Evolutionary conservation across 148 eudicot species (phyloP).

Genomic region (Silene uniflora): DNA sequence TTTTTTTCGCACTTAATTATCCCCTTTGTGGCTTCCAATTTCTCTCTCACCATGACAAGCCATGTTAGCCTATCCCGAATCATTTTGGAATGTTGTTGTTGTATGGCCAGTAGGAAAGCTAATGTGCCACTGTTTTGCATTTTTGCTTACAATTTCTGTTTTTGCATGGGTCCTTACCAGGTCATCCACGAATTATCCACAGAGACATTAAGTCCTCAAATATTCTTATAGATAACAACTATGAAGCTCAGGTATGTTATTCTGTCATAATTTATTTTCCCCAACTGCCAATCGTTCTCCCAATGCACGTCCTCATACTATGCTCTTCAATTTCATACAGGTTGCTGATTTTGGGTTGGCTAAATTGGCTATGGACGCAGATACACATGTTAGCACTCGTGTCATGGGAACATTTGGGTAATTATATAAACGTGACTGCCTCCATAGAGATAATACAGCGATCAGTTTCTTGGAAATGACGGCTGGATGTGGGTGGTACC

Average conservation of each 20-base stretch:
- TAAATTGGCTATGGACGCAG: slow-evolving; percentile 58
- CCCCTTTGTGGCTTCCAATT: too few species aligned
- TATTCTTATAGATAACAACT: slow-evolving; percentile 62
- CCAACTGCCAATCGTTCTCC: background rate
- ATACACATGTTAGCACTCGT: slow-evolving; percentile 85
- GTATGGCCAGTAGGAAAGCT: background rate
- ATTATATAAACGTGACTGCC: background rate
- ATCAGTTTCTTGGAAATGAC: background rate
- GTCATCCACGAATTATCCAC: slow-evolving; percentile 69
- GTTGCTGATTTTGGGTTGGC: slow-evolving; percentile 99
- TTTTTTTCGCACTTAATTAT: too few species aligned
- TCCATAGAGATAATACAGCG: background rate
- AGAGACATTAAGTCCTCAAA: slow-evolving; percentile 75
- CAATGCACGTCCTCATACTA: background rate
- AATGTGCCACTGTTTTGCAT: background rate
- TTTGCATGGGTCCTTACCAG: slow-evolving; percentile 25
- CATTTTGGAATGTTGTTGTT: too few species aligned
- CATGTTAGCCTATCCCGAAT: too few species aligned
- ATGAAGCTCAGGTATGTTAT: slow-evolving; percentile 59
- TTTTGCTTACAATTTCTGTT: background rate
- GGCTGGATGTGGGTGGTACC: too few species aligned
- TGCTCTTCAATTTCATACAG: slow-evolving; percentile 30
- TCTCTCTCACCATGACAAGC: too few species aligned
- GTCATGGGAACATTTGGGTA: slow-evolving; percentile 99
- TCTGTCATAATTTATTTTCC: background rate